These are phyloP conservation scores for Prunus armeniaca DNA, from an alignment of 306 rosid species.

Conservation along the genomic window DNA sequence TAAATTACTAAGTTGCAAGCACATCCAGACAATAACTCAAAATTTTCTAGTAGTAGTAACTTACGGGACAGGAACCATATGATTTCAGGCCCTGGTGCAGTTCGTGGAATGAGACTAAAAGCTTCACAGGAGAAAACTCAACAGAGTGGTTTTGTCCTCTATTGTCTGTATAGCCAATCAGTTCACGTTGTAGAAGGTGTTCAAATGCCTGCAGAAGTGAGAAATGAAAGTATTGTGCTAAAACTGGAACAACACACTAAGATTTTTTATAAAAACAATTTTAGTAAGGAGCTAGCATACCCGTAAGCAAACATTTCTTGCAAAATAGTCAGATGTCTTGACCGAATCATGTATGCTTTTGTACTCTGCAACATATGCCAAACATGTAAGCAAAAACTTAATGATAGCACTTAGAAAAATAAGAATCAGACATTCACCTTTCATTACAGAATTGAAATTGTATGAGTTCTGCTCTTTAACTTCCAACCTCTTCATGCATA, in stretches of 20 bases:
- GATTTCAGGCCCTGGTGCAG: constrained; percentile 69
- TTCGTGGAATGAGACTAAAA: constrained; percentile 56
- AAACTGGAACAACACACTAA: not conserved
- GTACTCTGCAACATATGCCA: constrained; percentile 63
- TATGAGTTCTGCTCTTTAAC: constrained; percentile 71
- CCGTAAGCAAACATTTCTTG: constrained; percentile 70
- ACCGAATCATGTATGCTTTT: constrained; percentile 59
- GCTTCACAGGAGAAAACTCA: constrained; percentile 77
- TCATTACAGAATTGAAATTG: constrained; percentile 84
- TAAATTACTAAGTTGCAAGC: not conserved
- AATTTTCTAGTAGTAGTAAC: constrained; percentile 22
- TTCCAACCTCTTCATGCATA: constrained; percentile 91
- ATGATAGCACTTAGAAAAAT: constrained; percentile 15
- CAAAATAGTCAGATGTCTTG: constrained; percentile 62
- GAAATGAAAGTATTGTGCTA: not conserved
- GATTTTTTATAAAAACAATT: constrained; percentile 14
- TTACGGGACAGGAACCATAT: constrained; percentile 73
- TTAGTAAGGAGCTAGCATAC: constrained; percentile 35
- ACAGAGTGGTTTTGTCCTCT: constrained; percentile 64
- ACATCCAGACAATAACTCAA: not conserved
- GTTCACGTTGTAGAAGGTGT: constrained; percentile 71
- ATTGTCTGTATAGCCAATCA: constrained; percentile 70
- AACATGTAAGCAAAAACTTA: constrained; percentile 22
- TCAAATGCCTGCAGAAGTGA: constrained; percentile 76
- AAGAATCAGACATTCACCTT: constrained; percentile 49